Conservation (phyloP, 2,329 filamentous ascomycete genomes). For the Cladophialophora chaetospira region DNA sequence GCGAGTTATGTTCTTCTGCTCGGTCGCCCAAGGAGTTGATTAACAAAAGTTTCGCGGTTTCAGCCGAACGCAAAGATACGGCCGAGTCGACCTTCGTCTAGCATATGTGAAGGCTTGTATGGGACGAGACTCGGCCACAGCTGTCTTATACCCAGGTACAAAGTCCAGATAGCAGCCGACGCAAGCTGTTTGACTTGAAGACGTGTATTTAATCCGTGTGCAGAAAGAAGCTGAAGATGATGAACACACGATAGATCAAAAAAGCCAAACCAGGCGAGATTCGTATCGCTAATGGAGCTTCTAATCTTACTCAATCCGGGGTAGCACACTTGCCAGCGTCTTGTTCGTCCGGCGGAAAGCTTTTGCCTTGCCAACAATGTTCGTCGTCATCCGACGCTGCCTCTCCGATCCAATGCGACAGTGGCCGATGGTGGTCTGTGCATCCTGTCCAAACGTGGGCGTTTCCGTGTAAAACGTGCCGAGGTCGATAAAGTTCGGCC, state of each 20-base stretch:
- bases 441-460: background rate
- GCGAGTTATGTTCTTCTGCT: background rate
- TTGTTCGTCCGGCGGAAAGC: background rate
- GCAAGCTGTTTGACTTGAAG: too few species aligned
- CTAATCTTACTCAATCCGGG: background rate
- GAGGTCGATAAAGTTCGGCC: background rate
- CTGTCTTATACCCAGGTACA: background rate
- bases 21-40: background rate
- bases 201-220: too few species aligned
- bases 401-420: background rate
- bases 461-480: background rate
- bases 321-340: background rate
- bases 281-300: background rate
- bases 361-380: background rate
- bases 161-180: background rate
- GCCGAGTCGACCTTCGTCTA: background rate
- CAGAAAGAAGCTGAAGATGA: too few species aligned
- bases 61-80: background rate
- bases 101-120: background rate
- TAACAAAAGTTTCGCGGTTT: background rate
- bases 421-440: constrained; percentile 1
- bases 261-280: background rate
- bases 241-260: background rate
- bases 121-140: background rate
- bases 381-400: background rate